Evolutionary conservation across 352 stramenopile genomes (phyloP), one percentile per base, ranked within the genome.

Genomic region (Phytophthora cryptogea): DNA sequence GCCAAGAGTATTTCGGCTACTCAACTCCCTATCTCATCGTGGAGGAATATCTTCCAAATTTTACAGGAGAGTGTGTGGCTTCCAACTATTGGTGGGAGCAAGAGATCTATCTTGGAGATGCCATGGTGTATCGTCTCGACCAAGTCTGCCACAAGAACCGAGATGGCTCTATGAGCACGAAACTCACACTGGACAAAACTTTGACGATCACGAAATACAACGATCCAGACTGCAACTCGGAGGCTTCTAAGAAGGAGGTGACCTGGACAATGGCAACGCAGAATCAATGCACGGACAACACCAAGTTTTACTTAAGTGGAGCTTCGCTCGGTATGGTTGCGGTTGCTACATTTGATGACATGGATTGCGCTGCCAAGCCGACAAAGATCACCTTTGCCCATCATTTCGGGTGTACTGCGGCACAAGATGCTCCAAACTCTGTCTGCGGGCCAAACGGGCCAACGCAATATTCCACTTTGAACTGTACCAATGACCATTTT

Each of bases 11-110:
- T 55, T 62, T 17, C 20, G 44, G 35, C 1, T 23, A 32, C 11
- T 48, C 20, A 23, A 23, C 17, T 30, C 28, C 54, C 7, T 62
- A 54, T 54, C 43, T 62, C 13, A 6, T 48, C 8, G 33, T 62
- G 13, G 54, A 62, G 26, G 26, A 54, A n/a, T 62, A 62, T 26
- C 17, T 23, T 23, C 20, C 20, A 2, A 23, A 3, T 1, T 23
- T 7, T 5, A 17, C 20, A 9, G 16, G 8, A 54, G n/a, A 32
- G 31, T 13, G 32, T 23, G 6, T 9, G 17, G 13, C 6, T 23
- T 23, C 20, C 1, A 23, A 23, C 20, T 23, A 23, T 23, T 23
- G 20, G 20, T 23, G 20, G 20, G 20, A 23, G 20, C 20, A 23
- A 23, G 20, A 23, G 20, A 26, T 41, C 36, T 23, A 23, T 23